A percentile compares a stretch with the other conserved stretches of the same genome.
Evolutionary conservation across 441 rosid species (phyloP).

Genomic region (Melastoma candidum): DNA sequence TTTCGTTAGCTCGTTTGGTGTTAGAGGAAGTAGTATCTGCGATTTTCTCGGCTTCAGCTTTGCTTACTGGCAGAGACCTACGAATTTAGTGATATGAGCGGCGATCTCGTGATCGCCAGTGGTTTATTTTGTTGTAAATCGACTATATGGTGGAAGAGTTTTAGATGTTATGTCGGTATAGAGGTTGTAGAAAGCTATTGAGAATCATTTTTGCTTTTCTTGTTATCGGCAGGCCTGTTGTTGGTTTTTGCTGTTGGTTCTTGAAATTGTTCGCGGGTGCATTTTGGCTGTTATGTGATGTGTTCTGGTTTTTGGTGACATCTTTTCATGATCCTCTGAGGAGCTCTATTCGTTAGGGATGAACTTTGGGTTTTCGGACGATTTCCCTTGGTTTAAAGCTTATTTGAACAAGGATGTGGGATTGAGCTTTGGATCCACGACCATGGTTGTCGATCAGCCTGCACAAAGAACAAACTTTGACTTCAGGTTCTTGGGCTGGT

Average conservation of each 20-base stretch:
- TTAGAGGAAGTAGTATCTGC: too few relatives aligned
- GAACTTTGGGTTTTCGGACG: slow-evolving; percentile 31
- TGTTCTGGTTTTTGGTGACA: slow-evolving; percentile 10
- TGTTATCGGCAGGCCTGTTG: not conserved
- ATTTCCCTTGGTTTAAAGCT: slow-evolving; percentile 29
- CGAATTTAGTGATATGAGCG: too few relatives aligned
- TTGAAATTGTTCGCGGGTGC: slow-evolving; percentile 2
- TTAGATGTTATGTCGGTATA: too few relatives aligned
- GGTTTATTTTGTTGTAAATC: too few relatives aligned
- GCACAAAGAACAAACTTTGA: slow-evolving; percentile 28
- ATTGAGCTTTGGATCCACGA: slow-evolving; percentile 25
- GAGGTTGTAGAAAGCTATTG: too few relatives aligned
- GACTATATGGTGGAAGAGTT: too few relatives aligned
- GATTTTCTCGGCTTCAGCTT: too few relatives aligned
- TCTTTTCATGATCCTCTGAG: slow-evolving; percentile 9
- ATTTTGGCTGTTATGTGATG: slow-evolving; percentile 4
- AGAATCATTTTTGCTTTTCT: not conserved
- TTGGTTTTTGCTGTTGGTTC: not conserved
- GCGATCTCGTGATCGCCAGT: too few relatives aligned
- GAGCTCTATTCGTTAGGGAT: slow-evolving; percentile 17
- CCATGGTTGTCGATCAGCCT: slow-evolving; percentile 24
- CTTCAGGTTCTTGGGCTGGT: slow-evolving; percentile 47
- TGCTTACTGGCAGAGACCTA: too few relatives aligned
- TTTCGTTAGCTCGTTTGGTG: too few relatives aligned
- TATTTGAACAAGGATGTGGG: slow-evolving; percentile 26